phyloP scores from a whole-genome alignment of 805 yeast genomes.

The Wickerhamomyces xylosicus region DNA sequence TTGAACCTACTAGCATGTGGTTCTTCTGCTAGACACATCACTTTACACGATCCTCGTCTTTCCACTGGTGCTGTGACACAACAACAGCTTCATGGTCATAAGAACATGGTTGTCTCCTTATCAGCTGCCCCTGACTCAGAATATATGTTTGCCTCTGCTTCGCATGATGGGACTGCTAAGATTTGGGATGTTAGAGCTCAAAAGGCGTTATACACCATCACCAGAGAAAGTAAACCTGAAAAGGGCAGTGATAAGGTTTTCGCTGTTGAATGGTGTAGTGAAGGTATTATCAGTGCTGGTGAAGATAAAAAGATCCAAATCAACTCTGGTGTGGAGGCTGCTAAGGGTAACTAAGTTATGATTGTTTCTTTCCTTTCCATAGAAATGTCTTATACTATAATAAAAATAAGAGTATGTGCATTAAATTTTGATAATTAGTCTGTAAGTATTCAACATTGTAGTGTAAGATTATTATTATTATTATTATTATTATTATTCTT shows the following conservation, averaged over 20 bases:
- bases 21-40: slow-evolving; percentile 96
- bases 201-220: slow-evolving; percentile 69
- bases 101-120: slow-evolving; percentile 78
- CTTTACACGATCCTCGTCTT: slow-evolving; percentile 84
- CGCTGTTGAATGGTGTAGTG: slow-evolving; percentile 75
- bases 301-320: slow-evolving; percentile 89
- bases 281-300: slow-evolving; percentile 87
- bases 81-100: slow-evolving; percentile 78
- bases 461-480: too few relatives aligned
- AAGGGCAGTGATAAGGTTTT: slow-evolving; percentile 58
- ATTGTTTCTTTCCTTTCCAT: too few relatives aligned
- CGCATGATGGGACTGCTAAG: slow-evolving; percentile 94
- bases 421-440: too few relatives aligned
- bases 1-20: slow-evolving; percentile 77
- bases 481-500: too few relatives aligned
- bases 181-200: slow-evolving; percentile 94
- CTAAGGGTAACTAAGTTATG: neutral
- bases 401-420: too few relatives aligned
- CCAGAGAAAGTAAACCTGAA: slow-evolving; percentile 49
- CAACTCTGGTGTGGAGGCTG: slow-evolving; percentile 30
- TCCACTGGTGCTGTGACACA: slow-evolving; percentile 49
- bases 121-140: slow-evolving; percentile 68
- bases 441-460: too few relatives aligned
- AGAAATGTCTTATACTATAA: too few relatives aligned
- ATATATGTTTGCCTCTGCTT: slow-evolving; percentile 77